A percentile compares a stretch with the other conserved stretches of the same genome.
phyloP scores from a whole-genome alignment of 345 rosid genomes.

The Aquilaria sinensis region DNA sequence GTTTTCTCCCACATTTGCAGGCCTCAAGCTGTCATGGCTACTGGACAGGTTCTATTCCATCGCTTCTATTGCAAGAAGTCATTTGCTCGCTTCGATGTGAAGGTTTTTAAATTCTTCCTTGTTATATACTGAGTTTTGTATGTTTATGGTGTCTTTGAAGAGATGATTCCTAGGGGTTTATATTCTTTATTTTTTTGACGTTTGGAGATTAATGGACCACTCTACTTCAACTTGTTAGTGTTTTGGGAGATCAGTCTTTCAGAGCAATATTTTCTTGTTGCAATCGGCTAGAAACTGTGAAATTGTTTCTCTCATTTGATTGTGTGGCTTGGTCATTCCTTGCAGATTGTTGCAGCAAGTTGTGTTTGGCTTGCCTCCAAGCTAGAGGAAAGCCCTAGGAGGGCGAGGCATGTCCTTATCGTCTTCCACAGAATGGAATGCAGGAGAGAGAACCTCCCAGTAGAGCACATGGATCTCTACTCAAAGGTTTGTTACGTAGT shows the following conservation, averaged over 20 bases:
- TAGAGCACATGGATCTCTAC: constrained; percentile 67
- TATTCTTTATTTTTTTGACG: not conserved
- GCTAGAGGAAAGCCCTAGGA: constrained; percentile 78
- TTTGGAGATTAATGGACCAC: not conserved
- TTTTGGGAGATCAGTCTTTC: too few species aligned
- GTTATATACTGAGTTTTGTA: not conserved
- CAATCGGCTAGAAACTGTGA: not conserved
- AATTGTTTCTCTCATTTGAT: constrained; percentile 7
- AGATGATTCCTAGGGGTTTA: not conserved
- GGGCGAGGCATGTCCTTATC: constrained; percentile 85
- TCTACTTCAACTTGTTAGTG: not conserved
- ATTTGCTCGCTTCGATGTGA: constrained; percentile 80
- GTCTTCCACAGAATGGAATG: constrained; percentile 97
- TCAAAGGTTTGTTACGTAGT: constrained; percentile 51
- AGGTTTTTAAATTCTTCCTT: constrained; percentile 33
- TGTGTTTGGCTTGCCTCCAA: constrained; percentile 92
- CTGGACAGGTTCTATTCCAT: constrained; percentile 93
- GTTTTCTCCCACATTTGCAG: constrained; percentile 27
- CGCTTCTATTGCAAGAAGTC: constrained; percentile 96
- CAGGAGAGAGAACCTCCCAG: constrained; percentile 73
- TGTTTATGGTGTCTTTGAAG: not conserved
- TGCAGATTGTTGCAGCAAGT: constrained; percentile 89
- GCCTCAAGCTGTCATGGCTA: constrained; percentile 97
- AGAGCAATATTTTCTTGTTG: not conserved
- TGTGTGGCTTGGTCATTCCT: constrained; percentile 9